phyloP scores from a whole-genome alignment of 176 grass and related monocot species.

The Oryza glaberrima region DNA sequence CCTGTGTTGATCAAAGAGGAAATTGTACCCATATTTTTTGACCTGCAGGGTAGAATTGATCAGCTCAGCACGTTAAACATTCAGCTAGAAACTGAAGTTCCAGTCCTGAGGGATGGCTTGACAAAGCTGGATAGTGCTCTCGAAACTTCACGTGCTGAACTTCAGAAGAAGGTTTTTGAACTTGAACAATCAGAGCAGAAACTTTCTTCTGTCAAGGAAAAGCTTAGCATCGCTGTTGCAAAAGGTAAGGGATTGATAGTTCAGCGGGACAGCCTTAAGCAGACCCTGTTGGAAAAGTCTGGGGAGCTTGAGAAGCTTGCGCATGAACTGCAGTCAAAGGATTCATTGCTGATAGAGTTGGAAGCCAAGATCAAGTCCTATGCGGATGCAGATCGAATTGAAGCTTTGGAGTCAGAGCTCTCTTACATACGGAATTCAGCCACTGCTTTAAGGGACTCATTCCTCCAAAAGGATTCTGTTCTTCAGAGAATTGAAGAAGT shows the following conservation, averaged over 20 bases:
- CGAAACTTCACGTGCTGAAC: conserved; percentile 47
- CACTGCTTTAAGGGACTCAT: conserved; percentile 94
- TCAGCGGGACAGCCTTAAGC: conserved; percentile 91
- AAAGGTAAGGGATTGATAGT: conserved; percentile 96
- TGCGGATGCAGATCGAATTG: conserved; percentile 88
- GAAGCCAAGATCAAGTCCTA: conserved; percentile 87
- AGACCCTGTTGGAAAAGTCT: conserved; percentile 80
- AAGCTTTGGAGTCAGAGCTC: conserved; percentile 95
- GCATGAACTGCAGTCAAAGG: conserved; percentile 66
- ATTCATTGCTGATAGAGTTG: conserved; percentile 67
- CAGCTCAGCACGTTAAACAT: conserved; percentile 65
- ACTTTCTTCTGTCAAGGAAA: conserved; percentile 84
- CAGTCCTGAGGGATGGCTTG: conserved; percentile 67
- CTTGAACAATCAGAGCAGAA: conserved; percentile 88
- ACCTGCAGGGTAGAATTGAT: conserved; percentile 63
- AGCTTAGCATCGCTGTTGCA: conserved; percentile 92
- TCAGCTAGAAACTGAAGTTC: conserved; percentile 71
- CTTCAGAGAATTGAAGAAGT: conserved; percentile 98
- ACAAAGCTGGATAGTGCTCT: conserved; percentile 60
- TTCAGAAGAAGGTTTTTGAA: conserved; percentile 72
- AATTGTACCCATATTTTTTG: conserved; percentile 58
- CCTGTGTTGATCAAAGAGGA: conserved; percentile 63
- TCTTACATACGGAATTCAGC: conserved; percentile 94
- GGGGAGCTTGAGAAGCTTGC: conserved; percentile 76
- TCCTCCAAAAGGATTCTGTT: conserved; percentile 93